phyloP scores from a whole-genome alignment of 73 alveolate genomes.

The Uronychia binucleata region DNA sequence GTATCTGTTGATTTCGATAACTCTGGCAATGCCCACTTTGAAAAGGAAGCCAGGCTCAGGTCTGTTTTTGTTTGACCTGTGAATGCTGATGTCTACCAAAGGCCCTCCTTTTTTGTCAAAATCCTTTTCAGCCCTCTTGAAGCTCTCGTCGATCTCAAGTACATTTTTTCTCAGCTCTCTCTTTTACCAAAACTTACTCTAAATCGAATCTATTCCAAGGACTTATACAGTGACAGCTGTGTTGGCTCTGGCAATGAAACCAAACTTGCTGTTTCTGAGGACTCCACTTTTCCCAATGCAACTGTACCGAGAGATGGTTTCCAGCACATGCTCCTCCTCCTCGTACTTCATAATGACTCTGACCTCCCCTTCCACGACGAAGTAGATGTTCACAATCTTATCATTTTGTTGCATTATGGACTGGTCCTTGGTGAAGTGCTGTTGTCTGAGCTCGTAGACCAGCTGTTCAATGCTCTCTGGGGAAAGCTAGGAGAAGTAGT shows the following conservation, averaged over 20 bases:
- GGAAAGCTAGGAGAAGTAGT: not conserved
- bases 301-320: slow-evolving; percentile 6
- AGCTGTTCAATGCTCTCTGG: slow-evolving; percentile 1
- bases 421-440: not conserved
- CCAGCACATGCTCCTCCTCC: not conserved
- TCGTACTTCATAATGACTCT: not conserved
- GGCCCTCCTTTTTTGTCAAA: not conserved
- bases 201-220: not conserved
- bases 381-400: not conserved
- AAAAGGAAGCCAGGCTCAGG: not conserved
- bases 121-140: not conserved
- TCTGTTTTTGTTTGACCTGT: not conserved
- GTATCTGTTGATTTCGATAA: slow-evolving; percentile 1
- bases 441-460: not conserved
- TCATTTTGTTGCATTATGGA: not conserved
- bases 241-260: not conserved
- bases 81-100: not conserved
- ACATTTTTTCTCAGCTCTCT: not conserved
- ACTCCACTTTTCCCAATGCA: slow-evolving; percentile 8
- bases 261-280: not conserved
- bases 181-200: not conserved
- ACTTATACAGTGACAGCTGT: not conserved
- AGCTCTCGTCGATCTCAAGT: not conserved
- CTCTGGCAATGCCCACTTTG: not conserved
- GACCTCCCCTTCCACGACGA: slow-evolving; percentile 20